phyloP scores from a whole-genome alignment of 352 stramenopile genomes.

The Pythium pyrilobum region DNA sequence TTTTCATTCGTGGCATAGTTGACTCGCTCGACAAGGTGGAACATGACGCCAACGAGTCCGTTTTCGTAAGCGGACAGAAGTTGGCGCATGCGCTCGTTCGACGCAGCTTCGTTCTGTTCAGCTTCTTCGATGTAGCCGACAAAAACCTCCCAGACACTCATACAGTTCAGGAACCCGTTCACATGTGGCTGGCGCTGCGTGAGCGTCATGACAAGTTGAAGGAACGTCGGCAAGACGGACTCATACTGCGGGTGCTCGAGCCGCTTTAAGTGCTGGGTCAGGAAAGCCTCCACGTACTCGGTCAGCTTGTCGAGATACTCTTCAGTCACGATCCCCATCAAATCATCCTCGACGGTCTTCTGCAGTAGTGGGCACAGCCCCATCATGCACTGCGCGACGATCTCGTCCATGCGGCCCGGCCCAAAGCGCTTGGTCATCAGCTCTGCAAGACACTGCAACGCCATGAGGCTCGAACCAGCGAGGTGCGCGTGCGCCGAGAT shows the following conservation, averaged over 20 bases:
- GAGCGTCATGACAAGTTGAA: conserved; percentile 51
- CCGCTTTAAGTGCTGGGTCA: conserved; percentile 71
- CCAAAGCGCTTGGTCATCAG: conserved; percentile 64
- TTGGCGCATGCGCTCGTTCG: conserved; percentile 38
- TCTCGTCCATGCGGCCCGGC: conserved; percentile 29
- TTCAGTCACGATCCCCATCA: conserved; percentile 40
- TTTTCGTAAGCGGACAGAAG: conserved; percentile 66
- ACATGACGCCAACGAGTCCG: conserved; percentile 67
- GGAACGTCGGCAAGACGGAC: conserved; percentile 41
- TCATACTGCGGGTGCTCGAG: conserved; percentile 53
- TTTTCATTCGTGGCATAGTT: conserved; percentile 57
- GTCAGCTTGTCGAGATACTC: conserved; percentile 74
- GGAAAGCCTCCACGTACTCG: conserved; percentile 65
- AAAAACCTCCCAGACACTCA: conserved; percentile 81
- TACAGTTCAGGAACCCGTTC: conserved; percentile 69
- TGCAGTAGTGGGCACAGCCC: conserved; percentile 55
- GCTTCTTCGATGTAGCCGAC: conserved; percentile 77
- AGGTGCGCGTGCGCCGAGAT: conserved; percentile 15
- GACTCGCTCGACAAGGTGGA: conserved; percentile 68
- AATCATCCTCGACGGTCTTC: conserved; percentile 47
- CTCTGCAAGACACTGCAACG: conserved; percentile 55
- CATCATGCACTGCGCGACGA: conserved; percentile 53
- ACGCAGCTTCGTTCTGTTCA: conserved; percentile 58
- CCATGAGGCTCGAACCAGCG: conserved; percentile 41
- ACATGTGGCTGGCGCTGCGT: conserved; percentile 71